Conservation (phyloP, 225 moss, liverwort and hornwort genomes). For the Physcomitrium patens region DNA sequence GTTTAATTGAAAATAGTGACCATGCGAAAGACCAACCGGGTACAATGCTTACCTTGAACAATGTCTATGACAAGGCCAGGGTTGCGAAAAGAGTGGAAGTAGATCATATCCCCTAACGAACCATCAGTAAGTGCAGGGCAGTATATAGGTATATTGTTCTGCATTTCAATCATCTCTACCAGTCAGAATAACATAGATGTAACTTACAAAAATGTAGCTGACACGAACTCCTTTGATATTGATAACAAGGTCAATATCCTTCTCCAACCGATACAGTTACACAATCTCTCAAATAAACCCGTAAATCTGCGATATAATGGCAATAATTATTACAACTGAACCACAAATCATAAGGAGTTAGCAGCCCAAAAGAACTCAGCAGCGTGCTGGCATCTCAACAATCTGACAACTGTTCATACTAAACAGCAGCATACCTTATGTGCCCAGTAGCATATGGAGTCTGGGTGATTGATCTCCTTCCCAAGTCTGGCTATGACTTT, state of each 20-base stretch:
- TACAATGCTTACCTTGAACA: constrained; percentile 51
- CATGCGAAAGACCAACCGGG: not conserved
- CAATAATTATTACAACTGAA: too few relatives aligned
- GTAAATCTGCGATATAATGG: too few relatives aligned
- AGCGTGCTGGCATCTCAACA: not conserved
- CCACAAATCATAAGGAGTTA: too few relatives aligned
- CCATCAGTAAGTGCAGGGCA: constrained; percentile 98
- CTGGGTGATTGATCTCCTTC: constrained; percentile 78
- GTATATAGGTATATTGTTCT: constrained; percentile 85
- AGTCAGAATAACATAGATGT: not conserved
- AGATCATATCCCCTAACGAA: constrained; percentile 97
- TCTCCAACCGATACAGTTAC: too few relatives aligned
- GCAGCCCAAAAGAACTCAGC: not conserved
- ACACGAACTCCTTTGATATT: too few relatives aligned
- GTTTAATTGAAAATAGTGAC: not conserved
- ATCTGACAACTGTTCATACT: not conserved
- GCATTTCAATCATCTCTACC: constrained; percentile 23
- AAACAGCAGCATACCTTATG: constrained; percentile 62
- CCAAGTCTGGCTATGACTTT: constrained; percentile 88
- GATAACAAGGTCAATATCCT: too few relatives aligned
- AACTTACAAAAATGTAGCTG: too few relatives aligned
- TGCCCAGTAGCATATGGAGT: constrained; percentile 91
- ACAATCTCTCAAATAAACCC: too few relatives aligned
- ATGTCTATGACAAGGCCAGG: constrained; percentile 94
- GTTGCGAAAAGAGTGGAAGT: constrained; percentile 87